Evolutionary conservation across 495 filamentous ascomycete genomes (phyloP), one percentile per base, ranked within the genome.

Genomic region (Penicillium chermesinum): DNA sequence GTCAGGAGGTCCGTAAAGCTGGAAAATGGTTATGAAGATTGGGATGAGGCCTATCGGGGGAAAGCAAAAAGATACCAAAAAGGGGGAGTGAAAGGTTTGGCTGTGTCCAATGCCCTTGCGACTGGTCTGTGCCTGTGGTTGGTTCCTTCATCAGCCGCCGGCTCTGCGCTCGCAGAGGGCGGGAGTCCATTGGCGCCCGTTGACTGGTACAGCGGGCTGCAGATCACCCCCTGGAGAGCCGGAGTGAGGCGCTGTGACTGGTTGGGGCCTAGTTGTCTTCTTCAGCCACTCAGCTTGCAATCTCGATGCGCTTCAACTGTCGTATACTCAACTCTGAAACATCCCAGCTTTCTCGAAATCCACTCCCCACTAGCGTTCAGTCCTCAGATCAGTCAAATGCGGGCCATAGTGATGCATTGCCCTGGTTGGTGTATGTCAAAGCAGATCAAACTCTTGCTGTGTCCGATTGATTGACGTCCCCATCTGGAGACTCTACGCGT

Each of bases 381-480:
- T 40, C 44, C 16, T 45, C 21, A 14, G 21, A 18, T 27, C 27
- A 34, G 41, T 38, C 12, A 38, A 41, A 42, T 46, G 19, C 30
- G 41, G 14, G 20, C 45, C 6, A 44, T 36, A 16, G 39, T 18
- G 0, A 15, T 18, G 34, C 33, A 19, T 19, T 48, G 33, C 16
- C 30, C 33, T 22, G 44, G 19, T 47, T 46, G 40, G 43, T 15
- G 20, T 12, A 13, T 8, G 33, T 48, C 42, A 45, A 45, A 50
- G 52, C 33, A 46, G 44, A 49, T 54, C 49, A 52, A 53, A 61
- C 52, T 44, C 47, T 41, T 30, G 9, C 20, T 27, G 59, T 59
- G 25, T 62, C 55, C 43, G 49, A 46, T 56, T 62, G 34, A 62
- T 59, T 62, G 44, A 20, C 33, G 46, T 46, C n/a, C 46, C 18